Evolutionary conservation across 139 green algal genomes (phyloP).

Genomic region (Micractinium sp.): DNA sequence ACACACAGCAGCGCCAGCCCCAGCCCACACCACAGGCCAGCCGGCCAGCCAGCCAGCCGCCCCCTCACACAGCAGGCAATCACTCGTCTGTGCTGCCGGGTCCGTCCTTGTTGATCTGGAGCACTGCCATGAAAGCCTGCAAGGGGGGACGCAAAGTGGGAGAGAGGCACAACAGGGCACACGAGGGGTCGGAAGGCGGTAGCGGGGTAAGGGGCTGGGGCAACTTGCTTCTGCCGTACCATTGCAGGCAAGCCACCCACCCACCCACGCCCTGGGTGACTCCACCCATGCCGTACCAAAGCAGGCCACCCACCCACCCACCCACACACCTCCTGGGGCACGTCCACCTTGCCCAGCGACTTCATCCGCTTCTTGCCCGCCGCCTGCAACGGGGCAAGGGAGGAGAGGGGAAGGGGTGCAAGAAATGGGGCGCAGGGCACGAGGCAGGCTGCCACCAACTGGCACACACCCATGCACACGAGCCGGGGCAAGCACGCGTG

Average conservation of each 20-base stretch:
- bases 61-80: neutral
- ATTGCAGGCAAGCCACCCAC: neutral
- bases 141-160: neutral
- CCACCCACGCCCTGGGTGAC: too few species aligned
- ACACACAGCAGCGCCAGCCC: too few species aligned
- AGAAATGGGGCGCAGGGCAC: neutral
- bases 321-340: constrained; percentile 80
- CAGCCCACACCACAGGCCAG: too few species aligned
- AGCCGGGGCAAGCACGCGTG: too few species aligned
- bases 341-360: constrained; percentile 85
- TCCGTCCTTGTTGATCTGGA: constrained; percentile 55
- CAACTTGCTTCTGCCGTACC: neutral
- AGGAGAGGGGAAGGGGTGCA: neutral
- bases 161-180: neutral
- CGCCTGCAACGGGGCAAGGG: constrained; percentile 72
- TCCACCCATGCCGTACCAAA: neutral
- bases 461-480: too few species aligned
- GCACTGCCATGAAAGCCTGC: constrained; percentile 95
- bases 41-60: too few species aligned
- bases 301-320: neutral
- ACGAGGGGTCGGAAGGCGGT: neutral
- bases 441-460: too few species aligned
- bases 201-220: neutral
- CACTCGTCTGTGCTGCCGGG: constrained; percentile 2
- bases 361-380: constrained; percentile 98